phyloP scores from a whole-genome alignment of 345 rosid species.

The Salix arbutifolia region DNA sequence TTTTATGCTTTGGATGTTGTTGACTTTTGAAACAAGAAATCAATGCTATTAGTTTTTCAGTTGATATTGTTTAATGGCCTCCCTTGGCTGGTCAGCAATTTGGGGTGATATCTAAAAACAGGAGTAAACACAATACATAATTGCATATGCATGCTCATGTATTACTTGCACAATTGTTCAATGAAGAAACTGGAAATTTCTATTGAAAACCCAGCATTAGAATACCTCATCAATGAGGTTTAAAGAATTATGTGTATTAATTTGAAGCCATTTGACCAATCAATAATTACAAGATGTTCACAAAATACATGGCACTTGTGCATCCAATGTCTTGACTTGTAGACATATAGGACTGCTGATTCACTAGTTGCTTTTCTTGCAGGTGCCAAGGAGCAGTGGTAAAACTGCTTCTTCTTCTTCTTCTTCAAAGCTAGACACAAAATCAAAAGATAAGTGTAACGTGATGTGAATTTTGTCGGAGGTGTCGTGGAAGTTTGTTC shows the following conservation, averaged over 20 bases:
- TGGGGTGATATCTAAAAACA: neutral
- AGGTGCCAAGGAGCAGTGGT: conserved; percentile 58
- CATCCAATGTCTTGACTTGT: neutral
- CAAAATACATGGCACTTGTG: neutral
- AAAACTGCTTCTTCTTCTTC: conserved; percentile 41
- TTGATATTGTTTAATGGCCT: neutral
- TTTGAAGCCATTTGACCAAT: neutral
- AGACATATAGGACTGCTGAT: neutral
- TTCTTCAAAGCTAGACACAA: conserved; percentile 52
- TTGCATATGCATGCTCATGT: neutral
- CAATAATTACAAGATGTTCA: neutral
- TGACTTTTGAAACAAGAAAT: neutral
- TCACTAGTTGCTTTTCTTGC: conserved; percentile 8
- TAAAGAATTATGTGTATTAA: neutral
- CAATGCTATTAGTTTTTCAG: neutral
- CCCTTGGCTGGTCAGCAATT: neutral
- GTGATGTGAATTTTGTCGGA: conserved; percentile 48
- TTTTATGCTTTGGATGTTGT: neutral
- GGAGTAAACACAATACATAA: neutral
- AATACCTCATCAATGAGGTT: neutral
- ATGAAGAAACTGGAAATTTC: neutral
- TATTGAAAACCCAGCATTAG: neutral
- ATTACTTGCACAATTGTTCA: neutral
- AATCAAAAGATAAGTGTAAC: conserved; percentile 68
- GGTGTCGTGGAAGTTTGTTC: conserved; percentile 6